Evolutionary conservation across 2,329 filamentous ascomycete genomes (phyloP).

Genomic region (Colletotrichum trifolii): DNA sequence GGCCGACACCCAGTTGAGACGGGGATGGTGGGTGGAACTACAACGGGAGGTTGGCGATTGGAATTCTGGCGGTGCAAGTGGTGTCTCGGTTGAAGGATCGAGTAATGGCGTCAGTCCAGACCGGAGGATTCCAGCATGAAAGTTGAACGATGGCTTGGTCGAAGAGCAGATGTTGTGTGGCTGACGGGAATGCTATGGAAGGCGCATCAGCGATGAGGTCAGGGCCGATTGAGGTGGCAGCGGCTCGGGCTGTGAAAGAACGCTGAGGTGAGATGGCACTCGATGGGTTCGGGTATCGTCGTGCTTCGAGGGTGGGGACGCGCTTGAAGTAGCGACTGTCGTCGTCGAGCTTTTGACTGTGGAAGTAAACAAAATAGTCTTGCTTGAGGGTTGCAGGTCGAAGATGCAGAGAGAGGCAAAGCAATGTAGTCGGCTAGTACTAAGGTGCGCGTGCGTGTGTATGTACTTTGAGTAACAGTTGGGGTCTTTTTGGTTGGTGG

Average conservation of each 20-base stretch:
- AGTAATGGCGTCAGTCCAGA: slow-evolving; percentile 39
- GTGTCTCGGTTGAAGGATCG: slow-evolving; percentile 38
- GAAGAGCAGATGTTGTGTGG: slow-evolving; percentile 27
- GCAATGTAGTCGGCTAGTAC: slow-evolving; percentile 24
- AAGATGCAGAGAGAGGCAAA: slow-evolving; percentile 5
- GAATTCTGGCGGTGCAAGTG: slow-evolving; percentile 33
- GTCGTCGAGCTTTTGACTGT: slow-evolving; percentile 21
- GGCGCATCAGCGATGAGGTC: slow-evolving; percentile 39
- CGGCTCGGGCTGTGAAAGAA: slow-evolving; percentile 5
- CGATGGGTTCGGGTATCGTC: not conserved
- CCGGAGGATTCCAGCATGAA: slow-evolving; percentile 25
- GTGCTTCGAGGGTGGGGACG: not conserved
- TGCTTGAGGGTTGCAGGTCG: slow-evolving; percentile 19
- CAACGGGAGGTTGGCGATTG: slow-evolving; percentile 33
- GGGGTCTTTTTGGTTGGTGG: slow-evolving; percentile 21
- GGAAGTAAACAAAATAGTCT: slow-evolving; percentile 12
- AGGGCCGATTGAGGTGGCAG: slow-evolving; percentile 11
- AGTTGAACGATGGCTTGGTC: slow-evolving; percentile 24
- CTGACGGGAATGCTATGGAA: slow-evolving; percentile 31
- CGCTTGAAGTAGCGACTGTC: slow-evolving; percentile 22
- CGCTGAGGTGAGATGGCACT: not conserved
- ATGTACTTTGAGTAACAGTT: slow-evolving; percentile 12
- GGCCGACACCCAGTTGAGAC: slow-evolving; percentile 15
- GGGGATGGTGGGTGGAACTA: slow-evolving; percentile 4
- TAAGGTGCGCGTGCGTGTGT: slow-evolving; percentile 28